Conservation (phyloP, 2,329 filamentous ascomycete genomes). For the Ophiobolus disseminans region DNA sequence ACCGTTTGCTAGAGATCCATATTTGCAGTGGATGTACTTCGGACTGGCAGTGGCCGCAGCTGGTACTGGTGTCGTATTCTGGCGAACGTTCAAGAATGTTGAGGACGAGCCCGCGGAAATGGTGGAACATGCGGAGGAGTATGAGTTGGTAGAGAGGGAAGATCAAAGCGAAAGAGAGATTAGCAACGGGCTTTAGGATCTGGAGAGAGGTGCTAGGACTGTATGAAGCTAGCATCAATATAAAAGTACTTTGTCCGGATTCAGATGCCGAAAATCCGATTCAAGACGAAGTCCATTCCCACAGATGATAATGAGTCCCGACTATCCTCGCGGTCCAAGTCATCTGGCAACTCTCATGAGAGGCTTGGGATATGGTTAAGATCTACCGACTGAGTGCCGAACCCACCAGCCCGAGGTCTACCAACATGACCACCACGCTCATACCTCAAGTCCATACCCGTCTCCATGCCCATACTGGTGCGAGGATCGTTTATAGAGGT, state of each 20-base stretch:
- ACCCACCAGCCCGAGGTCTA: too few relatives aligned
- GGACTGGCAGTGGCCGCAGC: constrained; percentile 62
- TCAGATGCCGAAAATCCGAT: too few relatives aligned
- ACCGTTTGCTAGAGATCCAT: constrained; percentile 67
- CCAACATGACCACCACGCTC: too few relatives aligned
- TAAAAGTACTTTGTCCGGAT: not conserved
- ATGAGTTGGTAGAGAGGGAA: constrained; percentile 14
- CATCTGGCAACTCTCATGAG: too few relatives aligned
- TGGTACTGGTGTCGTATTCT: constrained; percentile 62
- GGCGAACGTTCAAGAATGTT: constrained; percentile 52
- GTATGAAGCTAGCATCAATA: not conserved
- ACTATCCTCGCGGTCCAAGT: too few relatives aligned
- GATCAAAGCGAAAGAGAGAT: constrained; percentile 7
- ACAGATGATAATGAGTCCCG: too few relatives aligned
- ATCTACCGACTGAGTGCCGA: too few relatives aligned
- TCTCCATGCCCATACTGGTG: too few relatives aligned
- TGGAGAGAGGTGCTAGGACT: not conserved
- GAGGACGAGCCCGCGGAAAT: not conserved
- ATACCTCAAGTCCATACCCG: too few relatives aligned
- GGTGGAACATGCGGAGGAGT: constrained; percentile 20
- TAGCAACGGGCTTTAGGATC: constrained; percentile 1
- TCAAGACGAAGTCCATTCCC: too few relatives aligned
- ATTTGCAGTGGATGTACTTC: constrained; percentile 71
- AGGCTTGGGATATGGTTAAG: too few relatives aligned
- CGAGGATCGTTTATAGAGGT: too few relatives aligned